These are phyloP conservation scores for Xylariomycetidae sp. DNA, from an alignment of 2,329 filamentous ascomycete species.

Conservation along the genomic window DNA sequence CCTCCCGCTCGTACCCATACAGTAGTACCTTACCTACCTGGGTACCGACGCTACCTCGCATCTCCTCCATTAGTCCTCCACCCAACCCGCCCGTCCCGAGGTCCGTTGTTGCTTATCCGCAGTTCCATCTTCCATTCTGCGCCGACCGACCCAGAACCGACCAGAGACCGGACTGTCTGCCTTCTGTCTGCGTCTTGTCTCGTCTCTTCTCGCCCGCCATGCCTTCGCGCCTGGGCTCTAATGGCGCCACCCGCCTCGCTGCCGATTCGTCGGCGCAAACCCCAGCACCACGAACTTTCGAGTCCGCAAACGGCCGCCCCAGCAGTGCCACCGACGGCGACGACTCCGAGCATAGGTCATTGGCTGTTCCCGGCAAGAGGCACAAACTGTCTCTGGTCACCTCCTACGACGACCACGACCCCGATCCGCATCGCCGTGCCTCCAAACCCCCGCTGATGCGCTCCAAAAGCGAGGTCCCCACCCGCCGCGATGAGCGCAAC, in stretches of 20 bases:
- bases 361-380: conserved; percentile 40
- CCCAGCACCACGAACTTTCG: conserved; percentile 6
- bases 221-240: conserved; percentile 16
- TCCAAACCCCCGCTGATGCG: conserved; percentile 46
- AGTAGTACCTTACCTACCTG: too few relatives aligned
- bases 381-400: conserved; percentile 20
- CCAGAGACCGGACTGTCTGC: too few relatives aligned
- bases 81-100: too few relatives aligned
- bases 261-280: conserved; percentile 4
- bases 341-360: conserved; percentile 33
- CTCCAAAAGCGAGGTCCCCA: conserved; percentile 51
- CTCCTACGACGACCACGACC: conserved; percentile 26
- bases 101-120: too few relatives aligned
- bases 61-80: too few relatives aligned
- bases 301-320: conserved; percentile 12
- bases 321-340: conserved; percentile 18
- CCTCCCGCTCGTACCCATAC: too few relatives aligned
- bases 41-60: too few relatives aligned
- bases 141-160: too few relatives aligned
- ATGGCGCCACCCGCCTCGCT: conserved; percentile 7
- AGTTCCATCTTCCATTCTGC: too few relatives aligned
- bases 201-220: conserved; percentile 9
- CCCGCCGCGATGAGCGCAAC: conserved; percentile 35
- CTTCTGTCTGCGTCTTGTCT: too few relatives aligned
- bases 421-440: conserved; percentile 32